Base-by-base conservation (phyloP, 345 rosid species). In the Euphorbia peplus region DNA sequence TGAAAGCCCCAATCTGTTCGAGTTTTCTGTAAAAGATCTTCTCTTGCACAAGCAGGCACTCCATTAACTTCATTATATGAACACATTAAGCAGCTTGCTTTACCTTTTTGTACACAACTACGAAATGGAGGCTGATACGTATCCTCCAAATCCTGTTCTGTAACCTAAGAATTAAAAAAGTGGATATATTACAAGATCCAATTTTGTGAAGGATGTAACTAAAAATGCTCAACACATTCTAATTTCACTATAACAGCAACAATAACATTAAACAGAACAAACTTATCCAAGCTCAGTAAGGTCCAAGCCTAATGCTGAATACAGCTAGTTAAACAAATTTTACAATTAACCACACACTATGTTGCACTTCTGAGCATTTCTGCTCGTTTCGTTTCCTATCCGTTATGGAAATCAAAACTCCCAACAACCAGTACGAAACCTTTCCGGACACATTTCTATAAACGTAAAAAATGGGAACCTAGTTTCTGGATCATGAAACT, bases 21-120 rank as follows among this genome's bases (percentile, higher is more conserved):
- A 75, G 88, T 86, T 83, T 85, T 86, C 29, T 81, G 76, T 19
- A 89, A 83, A 8, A 93, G 78, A 73, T 85, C 92, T 60, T 67
- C 77, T 64, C 63, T 79, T 52, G 93, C 96, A 70, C 98, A 93
- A 1, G 91, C 91, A 26, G 97, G 98, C 53, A 89, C 90, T 39
- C 97, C 98, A 68, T 93, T 86, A 68, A 93, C 90, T 74, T 73
- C 84, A 82, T 86, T 93, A 78, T 89, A 91, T 10, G 98, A 86
- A 69, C 98, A 91, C 97, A 93, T 93, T 78, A 93, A 81, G 88
- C 98, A 91, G 79, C 95, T 91, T 35, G 92, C 97, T 85, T 88
- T 85, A 52, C 91, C 98, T 79, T 88, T 82, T 68, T 78, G 74
- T 8, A 93, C 59, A 70, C 97, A 91, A 58, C 91, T 83, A 55